Percentiles rank a stretch among this genome's conserved stretches.
These are phyloP conservation scores for Poronia punctata DNA, from an alignment of 495 filamentous ascomycete genomes.

Conservation along the genomic window DNA sequence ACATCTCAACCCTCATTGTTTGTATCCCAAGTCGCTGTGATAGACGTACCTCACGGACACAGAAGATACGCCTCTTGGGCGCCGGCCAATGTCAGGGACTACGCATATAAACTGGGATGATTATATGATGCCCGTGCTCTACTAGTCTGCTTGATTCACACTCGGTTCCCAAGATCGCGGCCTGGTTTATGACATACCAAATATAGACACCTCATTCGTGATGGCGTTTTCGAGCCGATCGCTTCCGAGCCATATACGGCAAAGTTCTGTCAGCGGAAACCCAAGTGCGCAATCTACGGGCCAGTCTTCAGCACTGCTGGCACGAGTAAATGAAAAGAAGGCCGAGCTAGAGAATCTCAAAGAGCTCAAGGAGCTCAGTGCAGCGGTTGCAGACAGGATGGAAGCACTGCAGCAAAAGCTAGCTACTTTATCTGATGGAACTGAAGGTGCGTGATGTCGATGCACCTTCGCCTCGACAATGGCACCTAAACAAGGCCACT, in stretches of 20 bases:
- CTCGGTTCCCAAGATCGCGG: no score
- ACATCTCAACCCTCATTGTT: no score
- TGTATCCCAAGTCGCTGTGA: no score
- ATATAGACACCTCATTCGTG: neutral
- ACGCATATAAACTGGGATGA: no score
- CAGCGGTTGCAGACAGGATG: conserved; percentile 83
- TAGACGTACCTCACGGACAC: no score
- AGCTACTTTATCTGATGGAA: conserved; percentile 80
- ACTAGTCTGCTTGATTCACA: no score
- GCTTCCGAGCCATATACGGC: conserved; percentile 52
- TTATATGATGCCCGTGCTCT: no score
- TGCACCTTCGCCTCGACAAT: neutral
- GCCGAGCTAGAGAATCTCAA: conserved; percentile 84
- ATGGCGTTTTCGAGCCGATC: conserved; percentile 40
- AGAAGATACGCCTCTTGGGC: no score
- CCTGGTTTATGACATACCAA: no score
- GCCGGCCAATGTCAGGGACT: no score
- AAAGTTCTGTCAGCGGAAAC: conserved; percentile 44
- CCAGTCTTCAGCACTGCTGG: conserved; percentile 74
- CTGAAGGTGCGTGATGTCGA: conserved; percentile 59
- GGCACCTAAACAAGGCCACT: neutral
- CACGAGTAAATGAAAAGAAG: conserved; percentile 89
- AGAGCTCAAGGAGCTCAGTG: conserved; percentile 82
- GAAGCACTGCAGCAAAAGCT: conserved; percentile 82
- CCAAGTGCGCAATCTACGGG: conserved; percentile 39